Conservation (phyloP, 306 rosid genomes). For the Quercus dentata region DNA sequence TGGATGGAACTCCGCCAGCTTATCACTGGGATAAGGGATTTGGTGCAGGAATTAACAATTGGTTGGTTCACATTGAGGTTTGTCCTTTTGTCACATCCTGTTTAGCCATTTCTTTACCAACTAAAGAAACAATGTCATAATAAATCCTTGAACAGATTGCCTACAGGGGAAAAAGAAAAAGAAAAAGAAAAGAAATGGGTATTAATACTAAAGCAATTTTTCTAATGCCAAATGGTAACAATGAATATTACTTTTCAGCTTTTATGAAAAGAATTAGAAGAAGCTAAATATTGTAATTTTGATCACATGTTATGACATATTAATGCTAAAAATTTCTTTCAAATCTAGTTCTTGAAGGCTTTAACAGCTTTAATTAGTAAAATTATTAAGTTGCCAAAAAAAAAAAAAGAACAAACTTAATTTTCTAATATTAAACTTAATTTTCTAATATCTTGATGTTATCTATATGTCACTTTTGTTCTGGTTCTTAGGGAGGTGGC, state of each 20-base stretch:
- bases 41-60: slow-evolving; percentile 74
- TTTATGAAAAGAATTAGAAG: background rate
- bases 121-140: background rate
- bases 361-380: background rate
- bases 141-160: background rate
- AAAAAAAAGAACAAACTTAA: background rate
- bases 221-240: background rate
- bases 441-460: background rate
- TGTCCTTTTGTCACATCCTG: slow-evolving; percentile 27
- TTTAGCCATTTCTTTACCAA: slow-evolving; percentile 8
- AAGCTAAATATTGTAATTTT: background rate
- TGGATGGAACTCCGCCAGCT: slow-evolving; percentile 97
- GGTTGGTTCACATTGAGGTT: slow-evolving; percentile 88
- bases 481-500: slow-evolving; percentile 79
- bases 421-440: background rate
- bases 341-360: background rate
- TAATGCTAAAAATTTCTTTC: background rate
- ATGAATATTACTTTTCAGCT: background rate
- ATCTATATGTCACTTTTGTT: background rate
- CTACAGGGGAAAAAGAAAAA: background rate
- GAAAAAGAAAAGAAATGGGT: too few species aligned
- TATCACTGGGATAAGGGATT: slow-evolving; percentile 71
- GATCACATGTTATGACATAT: background rate
- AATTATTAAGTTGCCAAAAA: background rate
- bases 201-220: background rate